Evolutionary conservation across 129 eudicot species (phyloP).

Genomic region (Centella asiatica): DNA sequence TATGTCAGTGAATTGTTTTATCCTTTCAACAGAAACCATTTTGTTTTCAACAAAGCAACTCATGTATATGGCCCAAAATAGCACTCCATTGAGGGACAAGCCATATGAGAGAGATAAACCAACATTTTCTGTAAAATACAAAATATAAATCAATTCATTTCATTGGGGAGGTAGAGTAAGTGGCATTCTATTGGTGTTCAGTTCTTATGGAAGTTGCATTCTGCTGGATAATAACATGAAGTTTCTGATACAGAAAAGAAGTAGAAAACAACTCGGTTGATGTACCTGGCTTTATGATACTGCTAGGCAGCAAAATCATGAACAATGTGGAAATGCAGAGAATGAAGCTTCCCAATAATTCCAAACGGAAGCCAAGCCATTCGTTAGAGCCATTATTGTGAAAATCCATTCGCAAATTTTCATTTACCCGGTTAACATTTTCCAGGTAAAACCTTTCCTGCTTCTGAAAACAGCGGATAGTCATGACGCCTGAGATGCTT

Average conservation of each 20-base stretch:
- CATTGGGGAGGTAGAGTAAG: not conserved
- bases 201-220: not conserved
- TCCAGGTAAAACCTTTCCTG: constrained; percentile 56
- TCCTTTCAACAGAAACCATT: constrained; percentile 95
- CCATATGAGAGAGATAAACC: constrained; percentile 88
- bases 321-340: constrained; percentile 70
- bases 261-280: not conserved
- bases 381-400: constrained; percentile 82
- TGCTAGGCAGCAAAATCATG: constrained; percentile 79
- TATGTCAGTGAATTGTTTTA: constrained; percentile 68
- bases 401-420: constrained; percentile 73
- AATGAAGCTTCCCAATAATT: constrained; percentile 73
- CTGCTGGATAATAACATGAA: not conserved
- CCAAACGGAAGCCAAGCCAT: constrained; percentile 90
- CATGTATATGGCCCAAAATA: constrained; percentile 50
- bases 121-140: constrained; percentile 45
- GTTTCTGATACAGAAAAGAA: not conserved
- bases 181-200: too few relatives aligned
- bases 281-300: constrained; percentile 74
- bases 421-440: constrained; percentile 54
- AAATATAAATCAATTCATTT: constrained; percentile 8
- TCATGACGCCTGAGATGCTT: constrained; percentile 86
- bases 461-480: constrained; percentile 76
- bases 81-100: constrained; percentile 56
- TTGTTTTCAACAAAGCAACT: constrained; percentile 80